A percentile compares a stretch with the other conserved stretches of the same genome.
These are phyloP conservation scores for Salix viminalis DNA, from an alignment of 345 rosid genomes.

Conservation along the genomic window DNA sequence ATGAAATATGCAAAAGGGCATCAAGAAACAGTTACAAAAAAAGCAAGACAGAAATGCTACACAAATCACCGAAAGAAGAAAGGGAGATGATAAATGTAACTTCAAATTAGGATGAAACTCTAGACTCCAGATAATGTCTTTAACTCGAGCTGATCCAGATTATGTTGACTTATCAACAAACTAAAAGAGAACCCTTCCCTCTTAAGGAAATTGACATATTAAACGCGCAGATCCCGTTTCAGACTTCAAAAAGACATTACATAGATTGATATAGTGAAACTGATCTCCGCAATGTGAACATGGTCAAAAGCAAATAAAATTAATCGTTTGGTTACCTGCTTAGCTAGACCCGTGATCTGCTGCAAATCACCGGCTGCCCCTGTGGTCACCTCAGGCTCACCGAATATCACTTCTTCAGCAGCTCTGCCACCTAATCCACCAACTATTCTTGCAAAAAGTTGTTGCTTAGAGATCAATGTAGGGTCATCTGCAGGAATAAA, in stretches of 20 bases:
- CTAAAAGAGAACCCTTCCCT: too few relatives aligned
- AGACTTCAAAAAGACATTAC: too few relatives aligned
- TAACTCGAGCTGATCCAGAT: neutral
- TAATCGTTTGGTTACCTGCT: constrained; percentile 47
- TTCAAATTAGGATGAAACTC: neutral
- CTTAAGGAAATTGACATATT: too few relatives aligned
- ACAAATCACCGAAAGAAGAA: neutral
- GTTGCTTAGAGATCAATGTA: constrained; percentile 89
- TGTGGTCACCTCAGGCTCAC: constrained; percentile 94
- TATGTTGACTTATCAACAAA: too few relatives aligned
- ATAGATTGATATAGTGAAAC: too few relatives aligned
- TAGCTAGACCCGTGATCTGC: constrained; percentile 93
- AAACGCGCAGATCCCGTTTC: too few relatives aligned
- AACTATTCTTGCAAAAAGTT: constrained; percentile 92
- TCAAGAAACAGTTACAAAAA: neutral
- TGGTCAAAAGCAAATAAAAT: neutral
- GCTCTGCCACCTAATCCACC: constrained; percentile 99
- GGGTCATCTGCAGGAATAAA: constrained; percentile 96
- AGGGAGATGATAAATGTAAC: neutral
- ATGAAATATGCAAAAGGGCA: neutral
- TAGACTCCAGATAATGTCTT: neutral
- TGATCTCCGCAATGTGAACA: neutral
- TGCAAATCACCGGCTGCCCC: constrained; percentile 97
- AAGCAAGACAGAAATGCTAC: neutral
- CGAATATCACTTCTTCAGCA: constrained; percentile 92